phyloP scores from a whole-genome alignment of 192 early-diverging fungal species.

The Mortierella claussenii region DNA sequence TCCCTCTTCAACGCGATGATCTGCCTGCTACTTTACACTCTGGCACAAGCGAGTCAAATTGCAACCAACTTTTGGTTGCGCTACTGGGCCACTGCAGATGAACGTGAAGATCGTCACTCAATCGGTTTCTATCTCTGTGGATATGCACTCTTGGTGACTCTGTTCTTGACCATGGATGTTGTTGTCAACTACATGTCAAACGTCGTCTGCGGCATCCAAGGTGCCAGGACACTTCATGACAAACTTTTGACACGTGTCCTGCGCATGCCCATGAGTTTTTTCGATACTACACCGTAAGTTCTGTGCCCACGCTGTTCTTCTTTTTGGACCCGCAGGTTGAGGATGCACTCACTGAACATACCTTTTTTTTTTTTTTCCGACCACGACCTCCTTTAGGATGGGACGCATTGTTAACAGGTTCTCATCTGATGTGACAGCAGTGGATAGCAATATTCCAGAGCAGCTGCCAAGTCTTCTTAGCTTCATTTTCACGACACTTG shows the following conservation, averaged over 20 bases:
- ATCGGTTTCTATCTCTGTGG: background rate
- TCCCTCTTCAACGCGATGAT: conserved; percentile 58
- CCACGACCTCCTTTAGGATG: too few species aligned
- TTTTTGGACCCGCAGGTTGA: too few species aligned
- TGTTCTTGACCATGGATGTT: conserved; percentile 11
- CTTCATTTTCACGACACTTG: conserved; percentile 56
- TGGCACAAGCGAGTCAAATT: conserved; percentile 68
- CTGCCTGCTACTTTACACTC: conserved; percentile 68
- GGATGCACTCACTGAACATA: too few species aligned
- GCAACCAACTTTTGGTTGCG: conserved; percentile 67
- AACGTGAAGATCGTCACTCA: background rate
- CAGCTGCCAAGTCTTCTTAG: conserved; percentile 58
- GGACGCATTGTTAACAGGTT: conserved; percentile 81
- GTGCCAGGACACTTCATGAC: conserved; percentile 21
- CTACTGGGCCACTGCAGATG: conserved; percentile 45
- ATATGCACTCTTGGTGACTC: conserved; percentile 21
- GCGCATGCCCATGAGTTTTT: conserved; percentile 68
- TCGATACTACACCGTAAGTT: conserved; percentile 65
- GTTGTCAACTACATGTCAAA: background rate
- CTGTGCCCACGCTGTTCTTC: background rate
- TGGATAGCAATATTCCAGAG: conserved; percentile 72
- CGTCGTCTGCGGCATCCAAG: conserved; percentile 29
- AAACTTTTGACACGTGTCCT: conserved; percentile 53
- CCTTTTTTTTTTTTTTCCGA: too few species aligned
- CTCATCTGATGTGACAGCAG: conserved; percentile 82